Conservation (phyloP, 2,329 filamentous ascomycete genomes). For the Alternaria ethzedia region DNA sequence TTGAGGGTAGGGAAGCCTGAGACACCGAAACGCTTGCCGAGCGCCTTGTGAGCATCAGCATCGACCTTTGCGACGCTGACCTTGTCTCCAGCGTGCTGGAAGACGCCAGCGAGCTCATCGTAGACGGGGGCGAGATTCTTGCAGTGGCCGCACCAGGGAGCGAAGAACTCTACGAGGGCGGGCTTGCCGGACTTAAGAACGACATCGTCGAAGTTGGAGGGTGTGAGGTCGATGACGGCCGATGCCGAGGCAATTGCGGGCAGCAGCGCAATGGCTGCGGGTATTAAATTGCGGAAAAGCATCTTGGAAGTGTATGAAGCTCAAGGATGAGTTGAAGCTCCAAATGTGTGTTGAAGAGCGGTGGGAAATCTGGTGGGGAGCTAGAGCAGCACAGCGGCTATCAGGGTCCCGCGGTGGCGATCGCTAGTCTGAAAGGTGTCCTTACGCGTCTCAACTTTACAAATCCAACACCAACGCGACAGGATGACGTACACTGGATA, state of each 20-base stretch:
- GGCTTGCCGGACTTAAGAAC: constrained; percentile 93
- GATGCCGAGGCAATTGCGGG: constrained; percentile 65
- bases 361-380: constrained; percentile 20
- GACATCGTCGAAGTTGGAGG: constrained; percentile 88
- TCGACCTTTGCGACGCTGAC: constrained; percentile 95
- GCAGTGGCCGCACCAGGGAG: constrained; percentile 99
- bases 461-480: constrained; percentile 23
- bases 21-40: constrained; percentile 86
- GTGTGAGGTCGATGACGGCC: constrained; percentile 87
- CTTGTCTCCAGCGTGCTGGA: constrained; percentile 74
- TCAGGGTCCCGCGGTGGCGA: constrained; percentile 25
- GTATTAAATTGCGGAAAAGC: constrained; percentile 42
- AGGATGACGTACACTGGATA: not conserved
- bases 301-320: constrained; percentile 30
- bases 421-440: constrained; percentile 40
- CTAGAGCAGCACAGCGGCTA: constrained; percentile 19
- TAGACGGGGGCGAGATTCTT: constrained; percentile 95
- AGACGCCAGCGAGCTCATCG: constrained; percentile 82
- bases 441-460: constrained; percentile 28
- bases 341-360: constrained; percentile 18
- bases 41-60: constrained; percentile 82
- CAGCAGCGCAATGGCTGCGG: constrained; percentile 42
- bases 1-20: constrained; percentile 97
- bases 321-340: constrained; percentile 26
- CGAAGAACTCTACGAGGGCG: constrained; percentile 96